These are phyloP conservation scores for Dryadomyces quercivorus DNA, from an alignment of 2,329 filamentous ascomycete species.

Conservation along the genomic window DNA sequence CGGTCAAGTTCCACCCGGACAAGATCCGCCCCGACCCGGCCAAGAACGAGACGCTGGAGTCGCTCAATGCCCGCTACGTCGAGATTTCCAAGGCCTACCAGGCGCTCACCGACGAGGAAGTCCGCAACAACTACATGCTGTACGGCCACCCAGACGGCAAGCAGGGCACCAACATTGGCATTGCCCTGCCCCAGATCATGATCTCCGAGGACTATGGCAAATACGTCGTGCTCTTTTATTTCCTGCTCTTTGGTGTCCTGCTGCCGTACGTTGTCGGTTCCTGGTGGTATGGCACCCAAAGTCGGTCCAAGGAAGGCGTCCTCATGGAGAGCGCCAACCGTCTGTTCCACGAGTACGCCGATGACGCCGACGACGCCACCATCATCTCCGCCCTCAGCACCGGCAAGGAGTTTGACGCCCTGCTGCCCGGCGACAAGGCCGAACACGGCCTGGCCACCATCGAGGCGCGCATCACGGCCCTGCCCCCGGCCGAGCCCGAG, in stretches of 20 bases:
- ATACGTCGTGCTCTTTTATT: slow-evolving; percentile 86
- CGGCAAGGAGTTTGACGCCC: slow-evolving; percentile 71
- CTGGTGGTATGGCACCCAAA: slow-evolving; percentile 98
- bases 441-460: slow-evolving; percentile 73
- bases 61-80: slow-evolving; percentile 78
- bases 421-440: slow-evolving; percentile 65
- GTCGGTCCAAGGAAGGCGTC: slow-evolving; percentile 85
- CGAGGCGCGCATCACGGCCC: slow-evolving; percentile 65
- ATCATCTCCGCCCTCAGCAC: slow-evolving; percentile 72
- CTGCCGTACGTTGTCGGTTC: slow-evolving; percentile 87
- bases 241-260: slow-evolving; percentile 73
- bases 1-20: slow-evolving; percentile 81
- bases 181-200: slow-evolving; percentile 86
- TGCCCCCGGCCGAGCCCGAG: slow-evolving; percentile 27
- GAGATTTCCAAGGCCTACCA: slow-evolving; percentile 98
- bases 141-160: slow-evolving; percentile 96
- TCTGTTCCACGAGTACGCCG: slow-evolving; percentile 85
- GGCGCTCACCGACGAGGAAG: slow-evolving; percentile 89
- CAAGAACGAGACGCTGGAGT: slow-evolving; percentile 82
- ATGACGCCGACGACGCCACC: slow-evolving; percentile 67
- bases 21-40: slow-evolving; percentile 72
- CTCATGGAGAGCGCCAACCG: slow-evolving; percentile 88
- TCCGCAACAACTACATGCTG: slow-evolving; percentile 92
- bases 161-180: slow-evolving; percentile 96
- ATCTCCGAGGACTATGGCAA: slow-evolving; percentile 90